phyloP scores from a whole-genome alignment of 2,329 filamentous ascomycete genomes.

The Davidsoniella neocaledoniae region DNA sequence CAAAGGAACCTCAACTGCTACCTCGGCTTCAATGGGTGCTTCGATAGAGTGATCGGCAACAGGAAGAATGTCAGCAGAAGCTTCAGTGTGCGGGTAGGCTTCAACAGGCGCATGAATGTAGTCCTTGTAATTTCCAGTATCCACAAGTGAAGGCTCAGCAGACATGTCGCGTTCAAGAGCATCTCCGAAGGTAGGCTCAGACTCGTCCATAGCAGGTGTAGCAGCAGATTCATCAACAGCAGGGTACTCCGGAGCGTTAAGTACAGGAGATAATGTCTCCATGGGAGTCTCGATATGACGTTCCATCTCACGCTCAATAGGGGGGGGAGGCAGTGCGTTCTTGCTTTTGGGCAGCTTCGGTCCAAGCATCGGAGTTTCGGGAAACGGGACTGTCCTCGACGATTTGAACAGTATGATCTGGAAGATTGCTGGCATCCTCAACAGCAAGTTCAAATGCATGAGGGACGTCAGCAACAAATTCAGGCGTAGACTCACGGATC shows the following conservation, averaged over 20 bases:
- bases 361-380: background rate
- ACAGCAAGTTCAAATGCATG: background rate
- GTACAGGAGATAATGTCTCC: no score
- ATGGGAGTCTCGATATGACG: background rate
- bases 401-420: background rate
- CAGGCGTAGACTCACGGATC: background rate
- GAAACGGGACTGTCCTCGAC: background rate
- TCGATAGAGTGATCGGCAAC: background rate
- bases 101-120: no score
- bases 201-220: no score
- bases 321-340: background rate
- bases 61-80: background rate
- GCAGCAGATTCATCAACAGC: no score
- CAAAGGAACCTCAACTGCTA: background rate
- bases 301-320: background rate
- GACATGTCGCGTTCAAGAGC: no score
- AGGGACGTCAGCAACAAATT: background rate
- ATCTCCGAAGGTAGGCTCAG: no score
- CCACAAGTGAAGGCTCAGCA: no score
- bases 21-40: background rate
- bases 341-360: background rate
- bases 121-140: no score
- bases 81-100: no score
- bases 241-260: no score
- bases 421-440: background rate